A percentile compares a stretch with the other conserved stretches of the same genome.
Conservation (phyloP, 441 rosid species). For the Theobroma grandiflorum region DNA sequence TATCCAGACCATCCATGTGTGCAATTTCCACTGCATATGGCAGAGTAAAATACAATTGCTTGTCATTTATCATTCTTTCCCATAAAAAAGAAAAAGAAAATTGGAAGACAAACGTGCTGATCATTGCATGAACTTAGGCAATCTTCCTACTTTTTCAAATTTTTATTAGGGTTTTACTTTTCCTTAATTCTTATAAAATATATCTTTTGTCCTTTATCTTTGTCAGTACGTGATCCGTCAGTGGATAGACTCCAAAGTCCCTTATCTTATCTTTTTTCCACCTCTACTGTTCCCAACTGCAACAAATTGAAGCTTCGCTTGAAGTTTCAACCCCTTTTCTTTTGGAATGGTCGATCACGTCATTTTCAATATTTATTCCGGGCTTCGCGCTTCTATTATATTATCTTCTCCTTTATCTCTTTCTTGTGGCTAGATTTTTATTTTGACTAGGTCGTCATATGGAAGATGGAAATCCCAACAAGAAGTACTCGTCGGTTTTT, state of each 20-base stretch:
- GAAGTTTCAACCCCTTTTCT: too few relatives aligned
- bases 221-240: neutral
- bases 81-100: neutral
- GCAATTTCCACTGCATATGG: neutral
- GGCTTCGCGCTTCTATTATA: too few relatives aligned
- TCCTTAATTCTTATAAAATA: too few relatives aligned
- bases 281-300: too few relatives aligned
- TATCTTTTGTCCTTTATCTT: neutral
- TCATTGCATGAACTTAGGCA: neutral
- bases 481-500: neutral
- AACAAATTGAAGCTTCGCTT: neutral
- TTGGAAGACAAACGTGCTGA: neutral
- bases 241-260: neutral
- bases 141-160: neutral
- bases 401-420: neutral
- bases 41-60: neutral
- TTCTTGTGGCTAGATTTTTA: neutral
- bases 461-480: neutral
- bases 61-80: neutral
- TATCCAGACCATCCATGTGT: constrained; percentile 8
- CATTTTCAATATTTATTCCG: neutral
- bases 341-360: neutral
- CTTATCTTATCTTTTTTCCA: neutral
- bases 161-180: too few relatives aligned
- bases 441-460: neutral